A percentile compares a stretch with the other conserved stretches of the same genome.
These are phyloP conservation scores for Penicillium paradoxum DNA, from an alignment of 495 filamentous ascomycete species.

Conservation along the genomic window DNA sequence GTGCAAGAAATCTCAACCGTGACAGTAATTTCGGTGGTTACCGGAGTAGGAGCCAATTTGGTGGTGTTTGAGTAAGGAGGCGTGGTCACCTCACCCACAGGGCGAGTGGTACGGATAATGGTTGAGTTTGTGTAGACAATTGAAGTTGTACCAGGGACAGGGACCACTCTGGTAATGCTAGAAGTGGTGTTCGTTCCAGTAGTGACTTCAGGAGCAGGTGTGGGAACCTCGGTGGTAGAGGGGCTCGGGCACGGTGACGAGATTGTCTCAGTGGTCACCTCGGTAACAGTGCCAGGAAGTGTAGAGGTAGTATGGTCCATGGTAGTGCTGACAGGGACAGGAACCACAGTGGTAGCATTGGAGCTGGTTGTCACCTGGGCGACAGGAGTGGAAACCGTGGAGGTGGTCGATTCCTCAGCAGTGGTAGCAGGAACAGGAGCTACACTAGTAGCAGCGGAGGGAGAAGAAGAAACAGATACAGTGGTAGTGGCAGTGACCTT, in stretches of 20 bases:
- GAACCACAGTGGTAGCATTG: neutral
- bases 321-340: neutral
- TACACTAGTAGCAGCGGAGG: neutral
- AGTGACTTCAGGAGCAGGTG: no score
- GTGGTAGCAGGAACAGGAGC: neutral
- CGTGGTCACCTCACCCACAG: no score
- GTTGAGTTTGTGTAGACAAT: no score
- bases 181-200: no score
- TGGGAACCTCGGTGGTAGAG: no score
- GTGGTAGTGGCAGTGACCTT: constrained; percentile 1
- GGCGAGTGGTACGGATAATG: no score
- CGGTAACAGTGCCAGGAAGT: neutral
- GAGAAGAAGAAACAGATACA: neutral
- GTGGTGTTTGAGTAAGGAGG: neutral
- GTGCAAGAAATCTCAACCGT: constrained; percentile 1
- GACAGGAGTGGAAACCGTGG: neutral
- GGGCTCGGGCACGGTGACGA: no score
- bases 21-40: neutral
- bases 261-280: no score
- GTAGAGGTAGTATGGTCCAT: neutral
- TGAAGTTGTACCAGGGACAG: no score
- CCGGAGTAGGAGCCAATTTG: neutral
- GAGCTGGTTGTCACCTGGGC: neutral
- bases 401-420: neutral
- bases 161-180: no score